These are phyloP conservation scores for Microbotryum violaceum DNA, from an alignment of 1,284 basidiomycete genomes.

Conservation along the genomic window DNA sequence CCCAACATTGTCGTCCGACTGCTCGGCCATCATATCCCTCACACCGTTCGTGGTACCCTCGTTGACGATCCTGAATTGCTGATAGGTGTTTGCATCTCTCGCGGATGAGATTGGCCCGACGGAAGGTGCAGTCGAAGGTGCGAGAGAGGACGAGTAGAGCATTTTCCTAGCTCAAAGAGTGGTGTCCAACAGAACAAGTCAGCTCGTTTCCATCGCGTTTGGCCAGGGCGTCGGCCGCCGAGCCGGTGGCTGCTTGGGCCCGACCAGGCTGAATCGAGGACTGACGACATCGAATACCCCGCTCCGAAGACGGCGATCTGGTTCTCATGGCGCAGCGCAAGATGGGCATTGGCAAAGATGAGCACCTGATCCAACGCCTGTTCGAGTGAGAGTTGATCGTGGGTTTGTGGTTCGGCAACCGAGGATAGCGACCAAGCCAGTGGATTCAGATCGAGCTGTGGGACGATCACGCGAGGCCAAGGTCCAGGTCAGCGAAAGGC, in stretches of 20 bases:
- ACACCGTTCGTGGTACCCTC: constrained; percentile 61
- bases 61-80: constrained; percentile 57
- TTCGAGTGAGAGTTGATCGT: constrained; percentile 28
- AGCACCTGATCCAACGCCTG: constrained; percentile 50
- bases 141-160: constrained; percentile 19
- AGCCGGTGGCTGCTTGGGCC: neutral
- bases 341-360: constrained; percentile 85
- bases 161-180: neutral
- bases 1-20: constrained; percentile 43
- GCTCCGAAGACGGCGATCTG: constrained; percentile 76
- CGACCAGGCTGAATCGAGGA: neutral
- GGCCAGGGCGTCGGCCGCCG: neutral
- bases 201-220: neutral
- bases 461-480: neutral
- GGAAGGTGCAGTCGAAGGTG: constrained; percentile 1
- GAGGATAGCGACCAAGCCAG: constrained; percentile 31
- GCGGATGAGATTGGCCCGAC: constrained; percentile 18
- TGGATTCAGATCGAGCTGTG: constrained; percentile 38
- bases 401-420: neutral
- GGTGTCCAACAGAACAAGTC: neutral
- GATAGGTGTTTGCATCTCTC: constrained; percentile 69
- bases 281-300: neutral
- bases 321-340: constrained; percentile 85
- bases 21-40: constrained; percentile 52
- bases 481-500: neutral